These are phyloP conservation scores for Apiospora aurea DNA, from an alignment of 2,329 filamentous ascomycete species.

Conservation along the genomic window DNA sequence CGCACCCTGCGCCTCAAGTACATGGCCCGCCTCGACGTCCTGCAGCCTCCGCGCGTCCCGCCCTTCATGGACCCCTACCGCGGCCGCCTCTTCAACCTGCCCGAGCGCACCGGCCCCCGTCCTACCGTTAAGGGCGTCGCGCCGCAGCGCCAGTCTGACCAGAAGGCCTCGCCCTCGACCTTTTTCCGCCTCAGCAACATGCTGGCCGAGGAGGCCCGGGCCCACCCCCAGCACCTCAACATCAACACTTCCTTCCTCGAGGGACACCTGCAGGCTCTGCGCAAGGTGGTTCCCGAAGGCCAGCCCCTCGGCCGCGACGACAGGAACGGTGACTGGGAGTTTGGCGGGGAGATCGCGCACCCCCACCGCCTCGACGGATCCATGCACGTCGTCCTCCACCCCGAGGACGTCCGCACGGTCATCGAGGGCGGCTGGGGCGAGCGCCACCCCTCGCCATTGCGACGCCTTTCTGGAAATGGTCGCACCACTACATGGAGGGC, in stretches of 20 bases:
- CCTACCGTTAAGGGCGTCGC: conserved; percentile 27
- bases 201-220: conserved; percentile 1
- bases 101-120: conserved; percentile 22
- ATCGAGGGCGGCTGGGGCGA: conserved; percentile 65
- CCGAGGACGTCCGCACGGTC: conserved; percentile 59
- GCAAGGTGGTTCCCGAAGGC: neutral
- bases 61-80: conserved; percentile 25
- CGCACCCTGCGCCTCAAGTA: conserved; percentile 14
- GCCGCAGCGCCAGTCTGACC: conserved; percentile 27
- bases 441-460: conserved; percentile 48
- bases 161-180: conserved; percentile 27
- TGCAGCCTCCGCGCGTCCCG: conserved; percentile 22
- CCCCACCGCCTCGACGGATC: conserved; percentile 53
- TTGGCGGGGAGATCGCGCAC: conserved; percentile 29
- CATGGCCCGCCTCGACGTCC: conserved; percentile 24
- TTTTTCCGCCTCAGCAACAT: conserved; percentile 20
- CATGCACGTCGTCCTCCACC: conserved; percentile 62
- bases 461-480: conserved; percentile 19
- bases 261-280: conserved; percentile 13
- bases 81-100: conserved; percentile 25
- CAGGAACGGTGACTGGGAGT: neutral
- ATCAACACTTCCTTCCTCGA: conserved; percentile 27
- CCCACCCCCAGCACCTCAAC: neutral
- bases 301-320: neutral
- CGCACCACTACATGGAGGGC: conserved; percentile 7